Evolutionary conservation across 768 basidiomycete genomes (phyloP), one percentile per base, ranked within the genome.

Genomic region (Leccinellum rugosiceps): DNA sequence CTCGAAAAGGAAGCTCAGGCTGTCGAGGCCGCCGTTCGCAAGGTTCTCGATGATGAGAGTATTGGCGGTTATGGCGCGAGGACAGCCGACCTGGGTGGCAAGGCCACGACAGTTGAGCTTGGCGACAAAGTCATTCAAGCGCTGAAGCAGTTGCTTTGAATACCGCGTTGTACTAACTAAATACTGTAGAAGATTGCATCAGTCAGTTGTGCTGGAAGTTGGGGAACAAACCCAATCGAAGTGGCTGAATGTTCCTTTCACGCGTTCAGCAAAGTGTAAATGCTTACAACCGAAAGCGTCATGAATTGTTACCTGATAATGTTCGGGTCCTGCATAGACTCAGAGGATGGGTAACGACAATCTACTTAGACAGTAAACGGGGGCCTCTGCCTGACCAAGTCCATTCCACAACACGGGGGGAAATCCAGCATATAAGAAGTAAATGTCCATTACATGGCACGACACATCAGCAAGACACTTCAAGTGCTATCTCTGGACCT

Each of bases 11-110:
- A 92, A 65, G 97, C 97, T 6, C 80, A 80, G 55, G 84, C 89
- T 21, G 87, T 99, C 57, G 97, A 99, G 73, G 73, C 77, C 52
- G 94, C 97, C n/a, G 96, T 99, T 9, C 79, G 88, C 58, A 92
- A 87, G 72, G 92, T 91, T 25, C 77, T 99, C 13, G 96, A 99
- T 70, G 76, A 77, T 10, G 75, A 80, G 52, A 78, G 78, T 8
- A 58, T 73, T 9, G 94, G 94, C 4, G 94, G 94, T 9, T 75
- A 79, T 62, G 94, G 90, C 14, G 73, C 88, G 56, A 81, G 93
- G 64, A 95, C 95, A 3, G 85, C 83, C 31, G 97, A 99, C 74
- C 77, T 99, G 45, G 90, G 93, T 51, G 97, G 97, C 21, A 79
- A 78, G 14, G 81, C 80, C 50, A 77, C 76, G 31, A 98, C 97